These are phyloP conservation scores for Fraxinus excelsior DNA, from an alignment of 257 asterid species.

Conservation along the genomic window DNA sequence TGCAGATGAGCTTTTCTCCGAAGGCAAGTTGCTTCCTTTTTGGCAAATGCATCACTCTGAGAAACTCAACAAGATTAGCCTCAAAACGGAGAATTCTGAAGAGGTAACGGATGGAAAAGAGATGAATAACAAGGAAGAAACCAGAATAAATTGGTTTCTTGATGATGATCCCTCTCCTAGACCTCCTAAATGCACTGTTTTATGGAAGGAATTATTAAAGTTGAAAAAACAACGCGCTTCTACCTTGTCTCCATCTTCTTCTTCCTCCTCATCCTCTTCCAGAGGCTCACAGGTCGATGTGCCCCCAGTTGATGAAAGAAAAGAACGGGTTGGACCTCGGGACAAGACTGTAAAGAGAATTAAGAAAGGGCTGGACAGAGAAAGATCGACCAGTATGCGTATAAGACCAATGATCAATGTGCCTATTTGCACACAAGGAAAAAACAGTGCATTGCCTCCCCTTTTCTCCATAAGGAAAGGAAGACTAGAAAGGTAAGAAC, in stretches of 20 bases:
- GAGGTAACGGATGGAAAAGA: not conserved
- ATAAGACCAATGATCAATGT: constrained; percentile 74
- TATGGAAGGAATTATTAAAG: constrained; percentile 78
- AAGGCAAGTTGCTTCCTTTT: constrained; percentile 76
- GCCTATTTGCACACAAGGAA: constrained; percentile 66
- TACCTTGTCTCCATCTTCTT: constrained; percentile 51
- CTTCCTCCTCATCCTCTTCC: constrained; percentile 41
- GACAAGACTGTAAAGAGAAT: constrained; percentile 52
- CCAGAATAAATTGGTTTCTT: constrained; percentile 57
- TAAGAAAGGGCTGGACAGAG: constrained; percentile 71
- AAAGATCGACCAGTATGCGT: constrained; percentile 53
- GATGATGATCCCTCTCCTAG: constrained; percentile 97
- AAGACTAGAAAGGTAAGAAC: constrained; percentile 40
- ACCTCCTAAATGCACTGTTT: constrained; percentile 87
- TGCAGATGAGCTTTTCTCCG: constrained; percentile 73
- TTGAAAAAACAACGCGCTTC: constrained; percentile 63
- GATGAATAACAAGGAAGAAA: constrained; percentile 40
- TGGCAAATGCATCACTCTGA: constrained; percentile 59
- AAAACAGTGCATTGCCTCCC: constrained; percentile 57
- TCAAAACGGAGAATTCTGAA: constrained; percentile 36
- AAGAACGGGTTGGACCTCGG: constrained; percentile 28
- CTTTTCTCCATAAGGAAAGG: constrained; percentile 59
- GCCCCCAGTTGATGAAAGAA: constrained; percentile 31
- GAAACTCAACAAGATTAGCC: constrained; percentile 49
- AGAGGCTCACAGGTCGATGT: constrained; percentile 29